These are phyloP conservation scores for Tulasnella sp. DNA, from an alignment of 768 basidiomycete species.

Conservation along the genomic window DNA sequence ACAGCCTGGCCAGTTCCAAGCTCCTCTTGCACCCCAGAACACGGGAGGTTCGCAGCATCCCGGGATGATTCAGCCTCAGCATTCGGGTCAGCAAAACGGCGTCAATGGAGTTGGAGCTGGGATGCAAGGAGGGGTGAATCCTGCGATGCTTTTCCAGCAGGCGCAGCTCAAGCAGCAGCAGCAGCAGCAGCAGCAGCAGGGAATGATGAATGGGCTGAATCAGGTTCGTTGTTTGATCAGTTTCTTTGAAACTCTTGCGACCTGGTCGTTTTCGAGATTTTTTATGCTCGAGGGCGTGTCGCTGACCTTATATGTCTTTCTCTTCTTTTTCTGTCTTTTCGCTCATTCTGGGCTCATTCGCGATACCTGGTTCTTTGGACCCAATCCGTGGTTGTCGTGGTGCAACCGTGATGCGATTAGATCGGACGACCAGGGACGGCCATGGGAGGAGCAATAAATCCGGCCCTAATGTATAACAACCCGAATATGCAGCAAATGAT, in stretches of 20 bases:
- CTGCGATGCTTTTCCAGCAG: background rate
- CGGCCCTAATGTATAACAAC: constrained; percentile 3
- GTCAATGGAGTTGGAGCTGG: background rate
- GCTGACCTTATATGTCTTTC: background rate
- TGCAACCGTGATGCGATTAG: background rate
- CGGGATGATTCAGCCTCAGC: background rate
- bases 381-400: background rate
- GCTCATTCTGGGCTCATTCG: background rate
- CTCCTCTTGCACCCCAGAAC: background rate
- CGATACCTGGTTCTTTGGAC: background rate
- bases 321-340: background rate
- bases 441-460: background rate
- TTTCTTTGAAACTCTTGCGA: background rate
- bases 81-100: constrained; percentile 2
- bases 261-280: background rate
- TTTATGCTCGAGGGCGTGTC: background rate
- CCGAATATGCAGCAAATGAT: constrained; percentile 9
- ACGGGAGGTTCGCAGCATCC: background rate
- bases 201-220: background rate
- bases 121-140: background rate
- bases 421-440: constrained; percentile 1
- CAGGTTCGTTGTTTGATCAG: background rate
- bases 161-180: constrained; percentile 5
- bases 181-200: constrained; percentile 18
- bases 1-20: background rate